Evolutionary conservation across 805 yeast genomes (phyloP).

Genomic region (Lipomyces sp.): DNA sequence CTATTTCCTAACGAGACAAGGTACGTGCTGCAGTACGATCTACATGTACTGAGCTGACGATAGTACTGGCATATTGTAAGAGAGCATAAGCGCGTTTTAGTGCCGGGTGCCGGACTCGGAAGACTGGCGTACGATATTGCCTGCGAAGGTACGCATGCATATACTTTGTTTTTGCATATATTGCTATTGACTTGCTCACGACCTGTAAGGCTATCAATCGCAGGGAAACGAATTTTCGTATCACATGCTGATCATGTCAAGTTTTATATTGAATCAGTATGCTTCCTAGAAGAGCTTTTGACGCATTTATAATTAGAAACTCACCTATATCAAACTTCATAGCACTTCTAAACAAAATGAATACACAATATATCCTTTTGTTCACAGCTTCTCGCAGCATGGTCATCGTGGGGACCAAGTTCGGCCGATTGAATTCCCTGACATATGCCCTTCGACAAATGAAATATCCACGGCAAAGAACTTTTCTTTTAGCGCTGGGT

Average conservation of each 20-base stretch:
- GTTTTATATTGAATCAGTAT: slow-evolving; percentile 33
- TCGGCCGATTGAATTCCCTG: slow-evolving; percentile 44
- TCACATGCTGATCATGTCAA: slow-evolving; percentile 61
- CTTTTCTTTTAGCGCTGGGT: slow-evolving; percentile 45
- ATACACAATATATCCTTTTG: slow-evolving; percentile 38
- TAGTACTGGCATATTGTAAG: slow-evolving; percentile 2
- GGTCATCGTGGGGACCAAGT: slow-evolving; percentile 48
- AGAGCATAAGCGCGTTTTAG: slow-evolving; percentile 45
- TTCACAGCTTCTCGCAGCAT: slow-evolving; percentile 70
- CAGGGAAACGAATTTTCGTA: slow-evolving; percentile 76
- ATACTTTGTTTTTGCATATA: too few relatives aligned
- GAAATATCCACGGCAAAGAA: background rate
- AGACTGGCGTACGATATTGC: slow-evolving; percentile 60
- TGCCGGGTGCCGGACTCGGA: slow-evolving; percentile 90
- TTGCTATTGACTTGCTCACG: background rate
- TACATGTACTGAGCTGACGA: too few relatives aligned
- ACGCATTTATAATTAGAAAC: too few relatives aligned
- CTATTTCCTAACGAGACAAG: slow-evolving; percentile 32
- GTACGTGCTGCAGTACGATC: too few relatives aligned
- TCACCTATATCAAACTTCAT: too few relatives aligned
- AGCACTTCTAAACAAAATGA: slow-evolving; percentile 12
- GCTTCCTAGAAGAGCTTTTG: too few relatives aligned
- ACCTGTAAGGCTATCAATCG: slow-evolving; percentile 45
- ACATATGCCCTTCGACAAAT: slow-evolving; percentile 32
- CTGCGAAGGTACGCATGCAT: slow-evolving; percentile 2